These are phyloP conservation scores for Yamadazyma triangularis DNA, from an alignment of 1,139 yeast species.

Conservation along the genomic window DNA sequence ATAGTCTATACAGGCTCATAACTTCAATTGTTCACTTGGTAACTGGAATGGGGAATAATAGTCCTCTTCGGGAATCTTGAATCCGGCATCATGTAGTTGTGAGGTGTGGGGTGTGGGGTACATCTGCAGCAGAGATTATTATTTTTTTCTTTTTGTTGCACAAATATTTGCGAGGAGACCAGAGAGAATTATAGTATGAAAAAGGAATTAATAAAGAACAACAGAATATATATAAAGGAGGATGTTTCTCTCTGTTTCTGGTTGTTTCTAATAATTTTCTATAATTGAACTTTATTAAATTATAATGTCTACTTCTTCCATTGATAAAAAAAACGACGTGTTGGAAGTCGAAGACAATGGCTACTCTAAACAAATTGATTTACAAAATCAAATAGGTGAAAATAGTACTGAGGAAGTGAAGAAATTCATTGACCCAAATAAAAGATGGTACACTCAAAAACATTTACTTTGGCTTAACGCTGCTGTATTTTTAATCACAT, in stretches of 20 bases:
- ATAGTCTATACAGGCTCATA: no score
- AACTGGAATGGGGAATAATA: no score
- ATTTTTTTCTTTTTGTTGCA: no score
- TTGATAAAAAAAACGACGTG: background rate
- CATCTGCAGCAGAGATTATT: background rate
- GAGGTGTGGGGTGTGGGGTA: no score
- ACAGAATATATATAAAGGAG: background rate
- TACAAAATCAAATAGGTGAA: conserved; percentile 8
- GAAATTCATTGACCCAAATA: conserved; percentile 51
- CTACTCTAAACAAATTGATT: conserved; percentile 1
- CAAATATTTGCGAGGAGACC: no score
- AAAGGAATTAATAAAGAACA: background rate
- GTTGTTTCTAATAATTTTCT: background rate
- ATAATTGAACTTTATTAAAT: no score
- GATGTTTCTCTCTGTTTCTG: background rate
- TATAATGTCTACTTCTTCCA: background rate
- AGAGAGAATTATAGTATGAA: no score
- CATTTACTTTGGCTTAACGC: conserved; percentile 41
- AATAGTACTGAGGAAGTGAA: conserved; percentile 17
- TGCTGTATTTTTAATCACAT: conserved; percentile 26
- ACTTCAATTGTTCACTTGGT: no score
- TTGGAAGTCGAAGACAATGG: background rate
- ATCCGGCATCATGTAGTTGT: no score
- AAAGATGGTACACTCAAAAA: conserved; percentile 55
- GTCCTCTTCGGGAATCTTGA: no score